Percentiles rank a stretch among this genome's conserved stretches.
Conservation (phyloP, 2,329 filamentous ascomycete genomes). For the Nemania bipapillata region DNA sequence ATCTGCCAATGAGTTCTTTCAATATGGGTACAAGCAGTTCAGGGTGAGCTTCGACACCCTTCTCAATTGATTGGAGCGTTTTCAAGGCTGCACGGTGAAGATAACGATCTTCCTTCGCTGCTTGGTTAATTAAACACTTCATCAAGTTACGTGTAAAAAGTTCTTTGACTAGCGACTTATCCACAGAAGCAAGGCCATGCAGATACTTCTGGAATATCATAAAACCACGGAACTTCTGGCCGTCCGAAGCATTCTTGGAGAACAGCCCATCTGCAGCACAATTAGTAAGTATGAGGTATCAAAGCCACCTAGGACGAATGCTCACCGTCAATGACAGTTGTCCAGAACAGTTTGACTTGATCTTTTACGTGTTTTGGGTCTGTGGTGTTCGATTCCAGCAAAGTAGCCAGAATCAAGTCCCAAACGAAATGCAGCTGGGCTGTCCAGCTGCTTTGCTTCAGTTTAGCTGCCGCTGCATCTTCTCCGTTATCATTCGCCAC, state of each 20-base stretch:
- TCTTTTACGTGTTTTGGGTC: constrained; percentile 54
- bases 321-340: constrained; percentile 84
- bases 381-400: constrained; percentile 52
- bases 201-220: constrained; percentile 84
- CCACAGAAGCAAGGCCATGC: constrained; percentile 60
- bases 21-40: constrained; percentile 70
- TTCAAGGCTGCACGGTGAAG: constrained; percentile 82
- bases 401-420: constrained; percentile 76
- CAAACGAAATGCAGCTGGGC: constrained; percentile 88
- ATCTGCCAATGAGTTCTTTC: constrained; percentile 73
- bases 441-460: constrained; percentile 78
- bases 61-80: constrained; percentile 76
- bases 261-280: constrained; percentile 77
- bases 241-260: constrained; percentile 80
- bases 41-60: constrained; percentile 70
- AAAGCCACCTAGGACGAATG: constrained; percentile 33
- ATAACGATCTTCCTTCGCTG: constrained; percentile 79
- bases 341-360: constrained; percentile 83
- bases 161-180: constrained; percentile 60
- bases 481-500: constrained; percentile 65
- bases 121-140: constrained; percentile 83
- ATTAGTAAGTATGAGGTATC: constrained; percentile 26
- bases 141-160: constrained; percentile 88
- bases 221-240: constrained; percentile 92
- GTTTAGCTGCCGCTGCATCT: constrained; percentile 57